These are phyloP conservation scores for Heimioporus sp. DNA, from an alignment of 768 basidiomycete species.

Conservation along the genomic window DNA sequence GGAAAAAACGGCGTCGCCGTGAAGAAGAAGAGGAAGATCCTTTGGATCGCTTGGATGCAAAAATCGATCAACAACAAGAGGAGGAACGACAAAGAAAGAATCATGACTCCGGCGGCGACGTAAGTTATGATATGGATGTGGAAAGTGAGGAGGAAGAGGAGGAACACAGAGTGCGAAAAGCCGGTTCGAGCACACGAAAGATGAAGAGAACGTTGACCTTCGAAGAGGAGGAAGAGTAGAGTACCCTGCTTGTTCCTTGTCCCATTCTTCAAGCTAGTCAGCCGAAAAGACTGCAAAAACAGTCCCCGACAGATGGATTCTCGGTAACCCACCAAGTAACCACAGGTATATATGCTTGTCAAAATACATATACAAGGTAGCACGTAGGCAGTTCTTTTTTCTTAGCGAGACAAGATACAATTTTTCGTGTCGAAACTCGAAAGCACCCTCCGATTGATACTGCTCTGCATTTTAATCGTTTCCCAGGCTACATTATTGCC, in stretches of 20 bases:
- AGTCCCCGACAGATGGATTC: no score
- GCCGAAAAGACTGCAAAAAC: no score
- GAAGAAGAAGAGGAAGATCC: conserved; percentile 52
- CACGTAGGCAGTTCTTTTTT: no score
- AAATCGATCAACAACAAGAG: conserved; percentile 55
- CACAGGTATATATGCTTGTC: no score
- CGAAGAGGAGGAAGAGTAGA: conserved; percentile 55
- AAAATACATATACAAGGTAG: no score
- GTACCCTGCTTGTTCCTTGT: conserved; percentile 2
- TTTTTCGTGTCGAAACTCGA: no score
- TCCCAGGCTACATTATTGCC: no score
- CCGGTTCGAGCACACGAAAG: conserved; percentile 52
- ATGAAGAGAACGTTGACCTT: conserved; percentile 50
- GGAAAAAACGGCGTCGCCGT: conserved; percentile 38
- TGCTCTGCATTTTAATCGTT: no score
- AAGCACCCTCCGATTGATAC: no score
- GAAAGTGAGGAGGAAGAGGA: conserved; percentile 75
- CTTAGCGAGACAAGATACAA: no score
- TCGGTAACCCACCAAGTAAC: no score
- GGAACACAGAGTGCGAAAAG: conserved; percentile 62
- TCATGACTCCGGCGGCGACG: conserved; percentile 34
- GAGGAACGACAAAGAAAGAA: conserved; percentile 47
- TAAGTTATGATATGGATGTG: conserved; percentile 61
- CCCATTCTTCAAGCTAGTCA: no score
- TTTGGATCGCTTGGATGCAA: conserved; percentile 69